Percentiles rank a stretch among this genome's conserved stretches.
These are phyloP conservation scores for Ilyonectria destructans DNA, from an alignment of 2,329 filamentous ascomycete species.

Conservation along the genomic window DNA sequence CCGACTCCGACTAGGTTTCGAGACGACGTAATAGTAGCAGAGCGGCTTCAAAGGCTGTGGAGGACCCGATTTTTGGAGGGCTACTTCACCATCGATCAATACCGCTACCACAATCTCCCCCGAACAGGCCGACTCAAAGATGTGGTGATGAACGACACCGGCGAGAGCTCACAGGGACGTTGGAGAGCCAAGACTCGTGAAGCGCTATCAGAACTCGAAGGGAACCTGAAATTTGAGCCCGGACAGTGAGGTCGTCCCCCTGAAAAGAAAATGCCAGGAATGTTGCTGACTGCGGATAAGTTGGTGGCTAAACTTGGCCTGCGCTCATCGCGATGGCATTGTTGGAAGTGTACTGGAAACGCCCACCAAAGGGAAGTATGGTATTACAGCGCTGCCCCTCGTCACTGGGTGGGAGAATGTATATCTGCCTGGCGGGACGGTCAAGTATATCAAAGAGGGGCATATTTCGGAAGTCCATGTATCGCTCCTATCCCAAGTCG, in stretches of 20 bases:
- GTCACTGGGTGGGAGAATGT: conserved; percentile 67
- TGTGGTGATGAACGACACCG: conserved; percentile 57
- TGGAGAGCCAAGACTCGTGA: conserved; percentile 57
- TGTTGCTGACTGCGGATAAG: conserved; percentile 58
- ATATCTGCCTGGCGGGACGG: conserved; percentile 47
- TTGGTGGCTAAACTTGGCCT: conserved; percentile 73
- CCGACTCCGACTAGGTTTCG: conserved; percentile 52
- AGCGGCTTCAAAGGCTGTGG: conserved; percentile 62
- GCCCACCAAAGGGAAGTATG: conserved; percentile 64
- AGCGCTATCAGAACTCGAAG: conserved; percentile 59
- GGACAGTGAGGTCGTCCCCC: conserved; percentile 62
- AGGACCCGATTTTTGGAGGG: conserved; percentile 60
- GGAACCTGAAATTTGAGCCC: conserved; percentile 60
- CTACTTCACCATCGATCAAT: conserved; percentile 64
- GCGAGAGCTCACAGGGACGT: conserved; percentile 51
- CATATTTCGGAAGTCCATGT: conserved; percentile 63
- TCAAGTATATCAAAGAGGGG: conserved; percentile 65
- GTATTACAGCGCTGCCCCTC: conserved; percentile 65
- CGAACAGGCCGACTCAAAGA: conserved; percentile 59
- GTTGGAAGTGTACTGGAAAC: conserved; percentile 62
- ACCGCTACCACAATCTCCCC: conserved; percentile 56
- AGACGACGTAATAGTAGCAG: conserved; percentile 56
- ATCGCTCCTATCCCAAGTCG: conserved; percentile 65
- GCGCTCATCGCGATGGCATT: conserved; percentile 71
- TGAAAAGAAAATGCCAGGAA: neutral